Conservation (phyloP, 2,329 filamentous ascomycete genomes). For the Phialemonium atrogriseum region DNA sequence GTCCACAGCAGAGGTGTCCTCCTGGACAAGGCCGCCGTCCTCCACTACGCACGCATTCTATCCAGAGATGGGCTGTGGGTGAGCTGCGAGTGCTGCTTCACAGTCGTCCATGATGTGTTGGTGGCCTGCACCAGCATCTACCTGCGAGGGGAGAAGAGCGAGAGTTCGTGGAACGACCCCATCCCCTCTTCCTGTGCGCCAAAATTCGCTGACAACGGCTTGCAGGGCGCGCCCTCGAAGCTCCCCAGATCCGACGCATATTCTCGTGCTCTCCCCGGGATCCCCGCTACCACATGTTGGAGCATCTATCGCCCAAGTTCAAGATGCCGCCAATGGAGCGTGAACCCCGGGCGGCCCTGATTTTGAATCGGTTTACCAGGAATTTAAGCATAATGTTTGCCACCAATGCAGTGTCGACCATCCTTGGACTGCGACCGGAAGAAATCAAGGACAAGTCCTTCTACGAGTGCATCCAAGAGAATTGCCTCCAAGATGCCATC, state of each 20-base stretch:
- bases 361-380: conserved; percentile 78
- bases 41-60: conserved; percentile 69
- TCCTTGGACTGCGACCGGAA: conserved; percentile 64
- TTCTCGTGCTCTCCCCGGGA: conserved; percentile 78
- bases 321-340: conserved; percentile 53
- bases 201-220: conserved; percentile 11
- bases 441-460: conserved; percentile 71
- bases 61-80: conserved; percentile 64
- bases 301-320: conserved; percentile 78
- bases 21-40: conserved; percentile 76
- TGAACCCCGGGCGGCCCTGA: conserved; percentile 75
- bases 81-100: conserved; percentile 82
- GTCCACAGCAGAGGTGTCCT: conserved; percentile 66
- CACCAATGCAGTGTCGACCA: conserved; percentile 65
- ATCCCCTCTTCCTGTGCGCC: not conserved
- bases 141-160: conserved; percentile 56
- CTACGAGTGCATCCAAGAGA: conserved; percentile 77
- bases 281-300: conserved; percentile 83
- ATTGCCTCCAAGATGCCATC: conserved; percentile 68
- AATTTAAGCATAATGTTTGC: conserved; percentile 82
- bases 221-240: conserved; percentile 66
- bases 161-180: conserved; percentile 49
- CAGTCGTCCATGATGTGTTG: conserved; percentile 78
- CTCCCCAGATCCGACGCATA: conserved; percentile 67
- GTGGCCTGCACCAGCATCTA: conserved; percentile 81